Percentiles rank a stretch among this genome's conserved stretches.
Evolutionary conservation across 2,329 filamentous ascomycete genomes (phyloP).

Genomic region (Ophiostoma angusticollis): DNA sequence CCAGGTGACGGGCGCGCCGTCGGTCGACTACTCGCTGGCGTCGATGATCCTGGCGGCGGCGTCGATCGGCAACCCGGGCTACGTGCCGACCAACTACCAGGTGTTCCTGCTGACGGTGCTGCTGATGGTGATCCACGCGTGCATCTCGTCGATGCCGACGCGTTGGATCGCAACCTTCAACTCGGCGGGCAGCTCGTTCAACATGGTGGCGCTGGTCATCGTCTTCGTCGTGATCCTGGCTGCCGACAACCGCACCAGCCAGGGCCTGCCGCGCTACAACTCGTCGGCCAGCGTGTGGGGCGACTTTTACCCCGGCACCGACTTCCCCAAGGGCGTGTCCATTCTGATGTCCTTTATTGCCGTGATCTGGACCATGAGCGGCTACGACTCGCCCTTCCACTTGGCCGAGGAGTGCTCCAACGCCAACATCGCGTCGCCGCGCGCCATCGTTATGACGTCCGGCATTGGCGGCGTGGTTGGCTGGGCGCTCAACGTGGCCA

Average conservation of each 20-base stretch:
- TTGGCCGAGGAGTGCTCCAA: conserved; percentile 66
- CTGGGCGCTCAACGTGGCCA: conserved; percentile 61
- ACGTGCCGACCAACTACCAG: conserved; percentile 51
- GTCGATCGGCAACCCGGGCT: conserved; percentile 55
- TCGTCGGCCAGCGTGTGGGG: conserved; percentile 48
- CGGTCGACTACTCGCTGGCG: conserved; percentile 52
- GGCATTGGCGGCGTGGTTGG: conserved; percentile 53
- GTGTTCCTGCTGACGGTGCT: conserved; percentile 54
- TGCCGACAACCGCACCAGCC: conserved; percentile 36
- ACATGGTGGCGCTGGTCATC: conserved; percentile 52
- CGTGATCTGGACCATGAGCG: conserved; percentile 57
- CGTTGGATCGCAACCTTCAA: conserved; percentile 59
- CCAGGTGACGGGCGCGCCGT: conserved; percentile 54
- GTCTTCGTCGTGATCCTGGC: conserved; percentile 59
- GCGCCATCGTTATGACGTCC: conserved; percentile 59
- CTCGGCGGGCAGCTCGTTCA: conserved; percentile 56
- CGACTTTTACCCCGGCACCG: conserved; percentile 50
- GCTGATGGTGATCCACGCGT: conserved; percentile 54
- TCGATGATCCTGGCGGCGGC: conserved; percentile 60
- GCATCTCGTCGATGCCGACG: conserved; percentile 58
- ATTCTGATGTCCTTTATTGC: conserved; percentile 60
- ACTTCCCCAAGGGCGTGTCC: conserved; percentile 53
- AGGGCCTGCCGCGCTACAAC: conserved; percentile 23
- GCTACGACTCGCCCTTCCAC: conserved; percentile 59
- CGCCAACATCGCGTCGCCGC: conserved; percentile 54